Evolutionary conservation across 2,329 filamentous ascomycete genomes (phyloP).

Genomic region (Daldinia sp.): DNA sequence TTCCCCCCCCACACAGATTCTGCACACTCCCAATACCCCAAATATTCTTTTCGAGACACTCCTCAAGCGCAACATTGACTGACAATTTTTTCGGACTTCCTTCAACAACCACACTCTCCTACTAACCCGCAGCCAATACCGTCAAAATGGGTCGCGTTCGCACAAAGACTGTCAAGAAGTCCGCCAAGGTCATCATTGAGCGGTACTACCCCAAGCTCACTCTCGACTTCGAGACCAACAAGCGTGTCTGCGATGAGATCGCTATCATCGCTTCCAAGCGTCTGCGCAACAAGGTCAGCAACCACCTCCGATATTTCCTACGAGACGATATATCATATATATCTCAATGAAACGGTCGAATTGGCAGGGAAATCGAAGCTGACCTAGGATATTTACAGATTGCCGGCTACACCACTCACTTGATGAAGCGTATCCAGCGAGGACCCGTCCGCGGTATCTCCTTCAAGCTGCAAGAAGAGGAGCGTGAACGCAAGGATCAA

Average conservation of each 20-base stretch:
- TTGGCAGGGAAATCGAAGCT: slow-evolving; percentile 10
- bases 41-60: slow-evolving; percentile 34
- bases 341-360: slow-evolving; percentile 16
- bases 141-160: slow-evolving; percentile 78
- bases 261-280: slow-evolving; percentile 99
- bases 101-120: slow-evolving; percentile 51
- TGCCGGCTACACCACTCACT: slow-evolving; percentile 97
- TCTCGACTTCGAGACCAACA: slow-evolving; percentile 99
- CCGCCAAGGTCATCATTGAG: slow-evolving; percentile 99
- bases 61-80: slow-evolving; percentile 48
- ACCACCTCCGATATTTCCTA: background rate
- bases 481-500: slow-evolving; percentile 99
- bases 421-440: slow-evolving; percentile 99
- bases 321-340: background rate
- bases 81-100: slow-evolving; percentile 37
- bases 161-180: slow-evolving; percentile 78
- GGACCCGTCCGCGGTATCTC: slow-evolving; percentile 99
- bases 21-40: slow-evolving; percentile 36
- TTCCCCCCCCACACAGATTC: slow-evolving; percentile 47
- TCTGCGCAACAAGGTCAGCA: slow-evolving; percentile 94
- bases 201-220: slow-evolving; percentile 97
- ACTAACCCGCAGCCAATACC: slow-evolving; percentile 57
- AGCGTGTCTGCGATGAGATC: slow-evolving; percentile 99
- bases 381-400: slow-evolving; percentile 67
- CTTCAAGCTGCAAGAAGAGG: slow-evolving; percentile 99